These are phyloP conservation scores for Lentinula aciculospora DNA, from an alignment of 768 basidiomycete genomes.

Conservation along the genomic window DNA sequence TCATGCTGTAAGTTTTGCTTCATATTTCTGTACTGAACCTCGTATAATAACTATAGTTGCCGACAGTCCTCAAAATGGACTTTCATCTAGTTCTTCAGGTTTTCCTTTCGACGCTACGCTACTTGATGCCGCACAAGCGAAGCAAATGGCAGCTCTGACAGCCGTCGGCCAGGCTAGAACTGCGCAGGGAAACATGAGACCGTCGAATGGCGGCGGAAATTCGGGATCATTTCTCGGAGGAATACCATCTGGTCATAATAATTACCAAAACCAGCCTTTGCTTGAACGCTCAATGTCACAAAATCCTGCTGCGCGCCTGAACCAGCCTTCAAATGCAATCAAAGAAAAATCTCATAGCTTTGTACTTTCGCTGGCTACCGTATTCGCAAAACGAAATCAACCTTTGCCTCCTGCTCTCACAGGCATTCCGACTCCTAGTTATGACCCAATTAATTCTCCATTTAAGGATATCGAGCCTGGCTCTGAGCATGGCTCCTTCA, in stretches of 20 bases:
- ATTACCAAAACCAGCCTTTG: constrained; percentile 21
- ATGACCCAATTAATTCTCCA: constrained; percentile 55
- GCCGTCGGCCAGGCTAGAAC: constrained; percentile 15
- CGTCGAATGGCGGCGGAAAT: constrained; percentile 50
- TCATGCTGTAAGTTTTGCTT: constrained; percentile 22
- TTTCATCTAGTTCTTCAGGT: constrained; percentile 5
- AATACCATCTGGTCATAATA: constrained; percentile 37
- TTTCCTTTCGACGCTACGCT: constrained; percentile 33
- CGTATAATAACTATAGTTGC: not conserved
- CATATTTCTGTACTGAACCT: not conserved
- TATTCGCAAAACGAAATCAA: constrained; percentile 51
- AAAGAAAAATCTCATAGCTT: constrained; percentile 59
- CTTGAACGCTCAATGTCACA: constrained; percentile 41
- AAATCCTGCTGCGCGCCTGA: constrained; percentile 19
- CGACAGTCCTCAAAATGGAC: constrained; percentile 1
- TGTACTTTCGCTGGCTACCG: constrained; percentile 49
- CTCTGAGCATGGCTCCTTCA: constrained; percentile 56
- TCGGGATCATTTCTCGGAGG: constrained; percentile 66
- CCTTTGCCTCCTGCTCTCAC: constrained; percentile 76
- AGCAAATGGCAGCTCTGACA: constrained; percentile 77
- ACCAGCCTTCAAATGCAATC: constrained; percentile 23
- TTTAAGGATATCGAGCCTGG: constrained; percentile 67
- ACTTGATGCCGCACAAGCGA: constrained; percentile 63
- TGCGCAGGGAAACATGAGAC: constrained; percentile 11
- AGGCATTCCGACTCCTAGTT: constrained; percentile 49